Base-by-base conservation (phyloP, 768 basidiomycete species). In the Russula brevipes region DNA sequence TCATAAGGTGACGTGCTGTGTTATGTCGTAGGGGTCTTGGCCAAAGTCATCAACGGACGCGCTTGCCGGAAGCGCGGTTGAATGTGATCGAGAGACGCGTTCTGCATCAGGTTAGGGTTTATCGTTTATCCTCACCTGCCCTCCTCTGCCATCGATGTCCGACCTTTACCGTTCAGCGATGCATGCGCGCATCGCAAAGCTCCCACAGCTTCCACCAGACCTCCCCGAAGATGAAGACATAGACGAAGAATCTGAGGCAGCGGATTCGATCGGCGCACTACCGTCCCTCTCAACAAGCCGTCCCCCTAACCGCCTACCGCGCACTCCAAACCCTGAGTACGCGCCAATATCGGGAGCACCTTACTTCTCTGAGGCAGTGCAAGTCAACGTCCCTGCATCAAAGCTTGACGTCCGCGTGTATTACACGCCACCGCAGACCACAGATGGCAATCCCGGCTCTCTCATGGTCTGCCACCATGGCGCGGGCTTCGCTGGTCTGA, bases 401-500 rank as follows among this genome's bases (percentile, higher is more conserved):
- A 77, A 77, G 19, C 82, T 92, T 5, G 85, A 88, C 53, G 83
- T 85, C 68, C 81, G 95, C 36, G 87, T 85, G 10, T 97, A 98
- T 74, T 90, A 95, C 72, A 89, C 91, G 0, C 82, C 88, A 1
- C 85, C 94, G 1, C 79, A 79, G 53, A 73, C 75, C 36, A 67
- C 76, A 19, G 76, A 79, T 56, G 81, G 79, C 41, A 59, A 61
- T n/a, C 36, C 67, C 0, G 80, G 79, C 17, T 86, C 88, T 0
- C 84, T 96, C 3, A 82, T 98, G 72, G 81, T 98, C 5, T 95
- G 91, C 75, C 94, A 97, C 70, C 96, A 99, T 69, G 97, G 97
- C 1, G 96, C 93, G 0, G 97, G 97, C 14, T 93, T 93, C 71
- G 87, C 88, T 0, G 97, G 85, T 0, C 77, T 98, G 64, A 91